Base-by-base conservation (phyloP, 1,284 basidiomycete species). In the Pisolithus thermaeus region DNA sequence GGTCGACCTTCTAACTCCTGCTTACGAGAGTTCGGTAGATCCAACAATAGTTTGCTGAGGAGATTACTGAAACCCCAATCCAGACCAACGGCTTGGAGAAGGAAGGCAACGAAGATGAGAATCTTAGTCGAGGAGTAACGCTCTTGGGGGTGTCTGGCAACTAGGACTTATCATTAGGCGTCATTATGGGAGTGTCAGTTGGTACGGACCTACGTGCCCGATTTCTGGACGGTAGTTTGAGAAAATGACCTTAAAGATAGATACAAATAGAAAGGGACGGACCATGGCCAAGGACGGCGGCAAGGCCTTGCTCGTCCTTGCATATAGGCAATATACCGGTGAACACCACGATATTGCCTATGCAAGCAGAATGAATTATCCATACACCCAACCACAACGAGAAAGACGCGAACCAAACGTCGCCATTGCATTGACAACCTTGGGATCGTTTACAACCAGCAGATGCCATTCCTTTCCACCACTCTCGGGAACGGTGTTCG, bases 241-340 rank as follows among this genome's bases (percentile, higher is more conserved):
- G 42, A 25, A 27, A 23, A 37, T 50, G 48, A 46, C 14, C 39
- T 7, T 6, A 14, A 38, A 16, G 49, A 7, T 43, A 14, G 28
- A 46, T 49, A 4, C 20, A 23, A 48, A 22, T 30, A 27, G 50
- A 44, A n/a, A 47, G 5, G 37, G 37, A 65, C 77, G 44, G 55
- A 85, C 92, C 92, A 67, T 97, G 94, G 1, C 90, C 83, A 2
- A 97, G 71, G 1, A 97, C 86, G 7, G 88, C 87, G 1, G 95
- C 92, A 0, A 98, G 71, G 0, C 92, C 93, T 56, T 88, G 79
- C 57, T 93, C 88, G 56, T 92, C 84, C 54, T 73, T 73, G 46
- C 84, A 86, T 5, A 95, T 72, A 0, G 90, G 92, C 7, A 97
- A 68, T 47, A 97, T 92, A 0, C 94, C 94, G 0, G 90, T 92